These are phyloP conservation scores for Aspergillus sp. DNA, from an alignment of 2,329 filamentous ascomycete genomes.

Conservation along the genomic window DNA sequence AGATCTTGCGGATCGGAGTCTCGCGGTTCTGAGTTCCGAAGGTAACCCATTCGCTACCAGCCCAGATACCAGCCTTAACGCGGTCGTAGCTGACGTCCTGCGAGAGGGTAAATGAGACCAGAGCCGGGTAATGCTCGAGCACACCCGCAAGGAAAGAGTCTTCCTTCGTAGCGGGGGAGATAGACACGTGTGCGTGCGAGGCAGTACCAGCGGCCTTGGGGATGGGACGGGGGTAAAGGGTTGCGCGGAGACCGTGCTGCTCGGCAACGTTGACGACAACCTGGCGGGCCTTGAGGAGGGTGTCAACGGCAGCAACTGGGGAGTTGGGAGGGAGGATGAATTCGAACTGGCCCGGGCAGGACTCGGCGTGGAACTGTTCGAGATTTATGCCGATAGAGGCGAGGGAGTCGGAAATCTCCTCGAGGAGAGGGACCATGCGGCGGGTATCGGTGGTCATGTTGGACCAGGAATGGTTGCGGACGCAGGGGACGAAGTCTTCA, in stretches of 20 bases:
- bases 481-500: constrained; percentile 42
- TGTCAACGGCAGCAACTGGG: constrained; percentile 64
- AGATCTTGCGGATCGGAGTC: constrained; percentile 62
- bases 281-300: constrained; percentile 63
- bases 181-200: constrained; percentile 57
- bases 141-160: constrained; percentile 64
- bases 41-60: constrained; percentile 68
- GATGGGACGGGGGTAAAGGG: constrained; percentile 65
- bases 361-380: constrained; percentile 69
- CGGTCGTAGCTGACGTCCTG: constrained; percentile 63
- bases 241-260: constrained; percentile 57
- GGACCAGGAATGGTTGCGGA: constrained; percentile 64
- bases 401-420: constrained; percentile 59
- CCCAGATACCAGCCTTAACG: constrained; percentile 63
- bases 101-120: constrained; percentile 64
- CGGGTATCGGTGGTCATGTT: constrained; percentile 57
- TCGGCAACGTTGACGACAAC: constrained; percentile 60
- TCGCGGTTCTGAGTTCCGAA: constrained; percentile 82
- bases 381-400: constrained; percentile 57
- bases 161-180: constrained; percentile 50
- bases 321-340: constrained; percentile 60
- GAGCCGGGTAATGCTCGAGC: constrained; percentile 56
- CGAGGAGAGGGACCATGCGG: constrained; percentile 51
- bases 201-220: constrained; percentile 53
- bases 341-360: constrained; percentile 68